Base-by-base conservation (phyloP, 2,329 filamentous ascomycete genomes). In the Samsoniella hepiali region DNA sequence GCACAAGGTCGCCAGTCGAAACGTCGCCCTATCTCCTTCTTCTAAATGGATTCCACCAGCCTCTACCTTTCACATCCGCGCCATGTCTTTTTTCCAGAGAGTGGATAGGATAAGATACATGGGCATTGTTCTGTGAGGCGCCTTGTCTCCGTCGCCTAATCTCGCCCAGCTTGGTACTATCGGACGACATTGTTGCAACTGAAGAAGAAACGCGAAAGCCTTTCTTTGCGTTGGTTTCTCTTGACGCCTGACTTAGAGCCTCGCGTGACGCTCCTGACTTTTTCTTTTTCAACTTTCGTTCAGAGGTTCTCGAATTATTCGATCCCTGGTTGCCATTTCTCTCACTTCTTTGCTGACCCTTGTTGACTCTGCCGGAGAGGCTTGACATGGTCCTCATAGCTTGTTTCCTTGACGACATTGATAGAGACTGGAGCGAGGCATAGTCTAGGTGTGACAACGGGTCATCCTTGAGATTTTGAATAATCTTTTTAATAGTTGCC, bases 361-460 rank as follows among this genome's bases (percentile, higher is more conserved):
- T 67, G 50, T 55, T 69, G 36, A 72, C 71, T 68, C 69, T 75
- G 55, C 68, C 63, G 2, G 82, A 83, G 32, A 84, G 72, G 17
- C 76, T 74, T 58, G 81, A 76, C 61, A 85, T 83, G 8, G 81
- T 75, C 62, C 74, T 74, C 64, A 84, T 76, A 1, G 81, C 80
- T 57, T 83, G 79, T n/a, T 75, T 64, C 32, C 81, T 75, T 0
- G 81, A 83, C 3, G 76, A 70, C 63, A 78, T 79, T 3, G 81
- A 84, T 34, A 84, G 68, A 6, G 77, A 75, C 64, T 78, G 71
- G 34, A 85, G 74, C 2, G 79, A 79, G 32, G 76, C 74, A 65
- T 81, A 83, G 70, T 82, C 79, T 49, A 82, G 67, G 34, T 68
- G 68, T 1, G 73, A 74, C 42, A 68, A 68, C 51, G 73, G 69